phyloP scores from a whole-genome alignment of 2,329 filamentous ascomycete genomes.

The Emmonsiellopsis sp. region DNA sequence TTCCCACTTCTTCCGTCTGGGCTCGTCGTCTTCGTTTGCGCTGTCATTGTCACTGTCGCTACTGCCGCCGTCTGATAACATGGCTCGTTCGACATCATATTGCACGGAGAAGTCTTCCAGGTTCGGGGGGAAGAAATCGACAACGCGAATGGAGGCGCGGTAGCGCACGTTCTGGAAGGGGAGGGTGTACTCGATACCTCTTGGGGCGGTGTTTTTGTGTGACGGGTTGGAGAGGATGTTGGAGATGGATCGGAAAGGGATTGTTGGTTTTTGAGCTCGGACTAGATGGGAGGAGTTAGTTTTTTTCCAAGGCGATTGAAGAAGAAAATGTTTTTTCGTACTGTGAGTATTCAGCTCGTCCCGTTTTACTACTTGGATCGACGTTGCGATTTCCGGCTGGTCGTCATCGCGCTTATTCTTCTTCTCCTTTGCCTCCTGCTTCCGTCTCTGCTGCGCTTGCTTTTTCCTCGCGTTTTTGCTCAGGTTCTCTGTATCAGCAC shows the following conservation, averaged over 20 bases:
- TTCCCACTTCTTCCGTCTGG: constrained; percentile 49
- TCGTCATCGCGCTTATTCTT: constrained; percentile 25
- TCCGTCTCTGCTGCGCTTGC: constrained; percentile 13
- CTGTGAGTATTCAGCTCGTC: constrained; percentile 32
- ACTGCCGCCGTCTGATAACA: constrained; percentile 35
- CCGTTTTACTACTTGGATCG: constrained; percentile 6
- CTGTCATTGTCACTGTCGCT: constrained; percentile 21
- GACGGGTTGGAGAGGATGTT: constrained; percentile 42
- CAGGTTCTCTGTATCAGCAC: constrained; percentile 8
- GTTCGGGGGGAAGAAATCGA: constrained; percentile 66
- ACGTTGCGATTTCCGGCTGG: constrained; percentile 16
- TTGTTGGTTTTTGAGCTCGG: constrained; percentile 36
- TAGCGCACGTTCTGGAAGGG: constrained; percentile 71
- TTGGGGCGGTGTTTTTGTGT: constrained; percentile 39
- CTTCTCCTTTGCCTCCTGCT: constrained; percentile 20
- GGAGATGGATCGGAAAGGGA: constrained; percentile 30
- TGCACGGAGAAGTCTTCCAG: constrained; percentile 61
- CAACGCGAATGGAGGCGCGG: constrained; percentile 60
- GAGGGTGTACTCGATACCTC: constrained; percentile 39
- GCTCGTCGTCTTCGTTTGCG: constrained; percentile 7
- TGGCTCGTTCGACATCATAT: constrained; percentile 42
- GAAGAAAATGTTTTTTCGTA: constrained; percentile 23
- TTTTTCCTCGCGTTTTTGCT: background rate
- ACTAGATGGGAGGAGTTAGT: constrained; percentile 30
- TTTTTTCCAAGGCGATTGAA: constrained; percentile 11